Base-by-base conservation (phyloP, 83 land plant genomes). In the Diphasiastrum complanatum region DNA sequence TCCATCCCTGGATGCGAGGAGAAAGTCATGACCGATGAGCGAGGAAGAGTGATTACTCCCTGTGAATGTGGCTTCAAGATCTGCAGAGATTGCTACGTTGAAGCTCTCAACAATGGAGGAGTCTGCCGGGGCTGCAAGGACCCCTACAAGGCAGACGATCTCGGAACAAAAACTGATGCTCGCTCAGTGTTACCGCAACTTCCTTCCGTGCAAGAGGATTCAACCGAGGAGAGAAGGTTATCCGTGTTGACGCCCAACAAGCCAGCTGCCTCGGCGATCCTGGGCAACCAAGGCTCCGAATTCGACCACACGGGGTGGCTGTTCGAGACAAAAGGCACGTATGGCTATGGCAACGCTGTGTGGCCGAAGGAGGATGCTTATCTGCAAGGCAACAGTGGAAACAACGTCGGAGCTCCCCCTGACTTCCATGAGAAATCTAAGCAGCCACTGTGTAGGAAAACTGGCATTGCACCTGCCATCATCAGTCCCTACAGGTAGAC, bases 101-200 rank as follows among this genome's bases (percentile, higher is more conserved):
- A 89, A 48, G 85, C 81, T 1, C 79, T 66, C 45, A 85, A 83
- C 37, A 79, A 71, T 0, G 75, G 70, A 2, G 91, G 92, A 0
- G 28, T 55, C 0, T 89, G 96, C 66, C 91, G 91, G 0, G 91
- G 91, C 0, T 89, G 96, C 70, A 85, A 81, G 60, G 96, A 85
- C 75, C 81, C 75, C 4, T 85, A 85, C 75, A 78, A 67, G 58
- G 35, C 52, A 12, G 75, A 62, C 29, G 95, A 77, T 20, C n/a
- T n/a, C n/a, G n/a, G n/a, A n/a, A n/a, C n/a, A n/a, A 45, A 63
- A 16, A 68, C 74, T 33, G 51, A 46, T 18, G 53, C 31, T 35
- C 25, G 41, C 14, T 78, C 74, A 3, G 47, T 64, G 27, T 67
- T 72, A 46, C 67, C 75, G 0, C 46, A 28, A 20, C 33, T 43